Conservation (phyloP, 179 eudicot species). For the Kewa caespitosa region DNA sequence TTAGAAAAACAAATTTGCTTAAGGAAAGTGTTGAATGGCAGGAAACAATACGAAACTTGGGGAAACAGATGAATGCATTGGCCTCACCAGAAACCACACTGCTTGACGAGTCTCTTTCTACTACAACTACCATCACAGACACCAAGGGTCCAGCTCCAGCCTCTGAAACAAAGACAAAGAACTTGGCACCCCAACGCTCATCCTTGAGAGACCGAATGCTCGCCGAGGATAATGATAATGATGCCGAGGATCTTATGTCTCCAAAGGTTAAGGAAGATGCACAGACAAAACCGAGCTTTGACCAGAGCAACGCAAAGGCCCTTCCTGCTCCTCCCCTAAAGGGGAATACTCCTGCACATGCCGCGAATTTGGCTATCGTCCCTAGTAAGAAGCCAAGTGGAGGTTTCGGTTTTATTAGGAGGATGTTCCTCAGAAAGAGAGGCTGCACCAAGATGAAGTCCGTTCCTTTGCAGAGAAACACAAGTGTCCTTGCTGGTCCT, state of each 20-base stretch:
- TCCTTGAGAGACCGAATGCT: conserved; percentile 71
- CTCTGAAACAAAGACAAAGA: conserved; percentile 28
- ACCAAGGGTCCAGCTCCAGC: conserved; percentile 17
- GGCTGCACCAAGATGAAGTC: conserved; percentile 43
- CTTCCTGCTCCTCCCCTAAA: conserved; percentile 20
- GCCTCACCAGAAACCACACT: conserved; percentile 28
- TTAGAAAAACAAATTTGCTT: background rate
- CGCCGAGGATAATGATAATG: conserved; percentile 36
- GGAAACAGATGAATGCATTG: conserved; percentile 51
- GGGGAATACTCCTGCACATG: conserved; percentile 23
- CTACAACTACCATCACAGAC: conserved; percentile 18
- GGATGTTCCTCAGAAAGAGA: conserved; percentile 58
- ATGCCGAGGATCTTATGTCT: conserved; percentile 19
- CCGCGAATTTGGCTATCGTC: conserved; percentile 48
- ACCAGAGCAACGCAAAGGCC: background rate
- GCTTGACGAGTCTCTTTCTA: conserved; percentile 33
- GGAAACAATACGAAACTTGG: conserved; percentile 48
- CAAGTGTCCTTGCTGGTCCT: conserved; percentile 27
- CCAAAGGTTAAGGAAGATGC: conserved; percentile 31
- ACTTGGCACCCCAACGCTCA: conserved; percentile 33
- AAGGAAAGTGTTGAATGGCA: conserved; percentile 47
- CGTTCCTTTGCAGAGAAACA: conserved; percentile 33
- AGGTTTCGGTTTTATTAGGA: conserved; percentile 63
- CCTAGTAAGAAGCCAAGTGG: conserved; percentile 47
- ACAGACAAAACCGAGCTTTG: conserved; percentile 19